Conservation (phyloP, 768 basidiomycete species). For the Pholiota molesta region DNA sequence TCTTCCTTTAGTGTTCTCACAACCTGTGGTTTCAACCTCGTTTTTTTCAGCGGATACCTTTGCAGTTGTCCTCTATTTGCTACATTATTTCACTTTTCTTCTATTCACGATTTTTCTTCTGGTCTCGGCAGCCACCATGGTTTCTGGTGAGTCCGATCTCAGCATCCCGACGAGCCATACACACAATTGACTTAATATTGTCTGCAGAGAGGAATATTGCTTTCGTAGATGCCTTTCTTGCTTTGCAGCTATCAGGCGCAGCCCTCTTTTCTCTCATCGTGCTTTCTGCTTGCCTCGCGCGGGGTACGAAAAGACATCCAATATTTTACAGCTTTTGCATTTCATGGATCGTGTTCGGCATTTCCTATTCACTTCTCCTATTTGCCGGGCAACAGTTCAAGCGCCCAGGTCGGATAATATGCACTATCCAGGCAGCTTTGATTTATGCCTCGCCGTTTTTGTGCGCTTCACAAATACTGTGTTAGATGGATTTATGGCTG, state of each 20-base stretch:
- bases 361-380: slow-evolving; percentile 36
- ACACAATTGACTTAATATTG: background rate
- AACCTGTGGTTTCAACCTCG: background rate
- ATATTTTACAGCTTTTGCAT: slow-evolving; percentile 40
- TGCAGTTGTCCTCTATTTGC: background rate
- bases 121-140: background rate
- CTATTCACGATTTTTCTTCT: background rate
- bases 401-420: slow-evolving; percentile 27
- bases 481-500: background rate
- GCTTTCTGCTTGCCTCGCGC: slow-evolving; percentile 29
- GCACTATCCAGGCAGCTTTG: slow-evolving; percentile 33
- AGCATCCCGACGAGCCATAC: background rate
- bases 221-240: slow-evolving; percentile 29
- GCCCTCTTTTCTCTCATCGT: slow-evolving; percentile 27
- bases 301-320: slow-evolving; percentile 29
- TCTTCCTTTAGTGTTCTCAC: background rate
- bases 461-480: slow-evolving; percentile 23
- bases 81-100: no score
- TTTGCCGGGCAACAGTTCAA: slow-evolving; percentile 34
- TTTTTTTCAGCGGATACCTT: background rate
- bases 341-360: slow-evolving; percentile 37
- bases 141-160: background rate
- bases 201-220: slow-evolving; percentile 9
- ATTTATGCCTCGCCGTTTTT: slow-evolving; percentile 36
- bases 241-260: slow-evolving; percentile 32